Percentiles rank a stretch among this genome's conserved stretches.
Evolutionary conservation across 2,329 filamentous ascomycete genomes (phyloP).

Genomic region (Aspergillus ibericus): DNA sequence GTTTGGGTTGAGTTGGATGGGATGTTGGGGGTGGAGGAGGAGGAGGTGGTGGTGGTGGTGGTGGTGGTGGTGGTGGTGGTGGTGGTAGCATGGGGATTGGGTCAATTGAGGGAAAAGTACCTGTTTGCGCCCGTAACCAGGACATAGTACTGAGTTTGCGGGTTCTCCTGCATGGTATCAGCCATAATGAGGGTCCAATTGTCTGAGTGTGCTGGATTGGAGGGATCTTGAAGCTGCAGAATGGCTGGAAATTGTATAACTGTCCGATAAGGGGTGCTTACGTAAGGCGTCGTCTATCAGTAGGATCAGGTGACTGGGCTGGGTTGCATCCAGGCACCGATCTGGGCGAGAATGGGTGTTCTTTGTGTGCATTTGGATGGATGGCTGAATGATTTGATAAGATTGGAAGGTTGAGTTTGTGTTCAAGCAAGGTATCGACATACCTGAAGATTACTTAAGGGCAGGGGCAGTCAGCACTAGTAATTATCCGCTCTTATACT

Average conservation of each 20-base stretch:
- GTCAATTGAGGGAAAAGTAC: constrained; percentile 48
- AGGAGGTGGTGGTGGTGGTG: not conserved
- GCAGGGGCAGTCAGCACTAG: too few species aligned
- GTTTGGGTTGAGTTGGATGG: not conserved
- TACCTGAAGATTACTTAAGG: too few species aligned
- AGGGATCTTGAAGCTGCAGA: not conserved
- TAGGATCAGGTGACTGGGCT: not conserved
- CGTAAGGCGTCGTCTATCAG: not conserved
- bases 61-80: not conserved
- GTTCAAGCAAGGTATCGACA: too few species aligned
- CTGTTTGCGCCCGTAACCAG: constrained; percentile 86
- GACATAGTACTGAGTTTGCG: constrained; percentile 45
- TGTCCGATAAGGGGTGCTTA: not conserved
- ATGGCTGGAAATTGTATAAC: not conserved
- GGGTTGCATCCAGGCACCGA: not conserved
- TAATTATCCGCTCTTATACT: too few species aligned
- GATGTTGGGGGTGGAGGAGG: not conserved
- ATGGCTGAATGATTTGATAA: not conserved
- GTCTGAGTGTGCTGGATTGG: not conserved
- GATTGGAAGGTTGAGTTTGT: not conserved
- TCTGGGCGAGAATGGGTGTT: not conserved
- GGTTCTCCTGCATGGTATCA: constrained; percentile 3
- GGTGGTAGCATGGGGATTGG: not conserved
- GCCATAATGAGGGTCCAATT: constrained; percentile 16
- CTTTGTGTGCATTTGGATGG: not conserved